Percentiles rank a stretch among this genome's conserved stretches.
Evolutionary conservation across 345 rosid genomes (phyloP).

Genomic region (Arabis hirsuta): DNA sequence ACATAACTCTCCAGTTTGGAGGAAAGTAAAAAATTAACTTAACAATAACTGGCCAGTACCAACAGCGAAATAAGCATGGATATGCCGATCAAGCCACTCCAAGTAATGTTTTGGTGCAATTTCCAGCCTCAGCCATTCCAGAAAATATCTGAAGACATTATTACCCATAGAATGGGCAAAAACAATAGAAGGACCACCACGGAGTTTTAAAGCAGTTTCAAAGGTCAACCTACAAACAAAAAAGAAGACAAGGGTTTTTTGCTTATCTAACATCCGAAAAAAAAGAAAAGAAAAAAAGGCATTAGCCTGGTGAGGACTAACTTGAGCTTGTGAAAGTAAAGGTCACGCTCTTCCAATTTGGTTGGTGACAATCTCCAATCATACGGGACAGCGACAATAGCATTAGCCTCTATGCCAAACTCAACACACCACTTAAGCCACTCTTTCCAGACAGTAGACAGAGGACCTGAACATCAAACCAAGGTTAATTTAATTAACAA

Average conservation of each 20-base stretch:
- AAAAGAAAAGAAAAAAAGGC: neutral
- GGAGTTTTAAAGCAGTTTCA: constrained; percentile 91
- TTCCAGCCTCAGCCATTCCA: constrained; percentile 98
- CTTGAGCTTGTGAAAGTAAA: constrained; percentile 97
- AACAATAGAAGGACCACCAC: constrained; percentile 92
- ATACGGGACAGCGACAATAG: constrained; percentile 92
- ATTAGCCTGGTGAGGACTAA: constrained; percentile 48
- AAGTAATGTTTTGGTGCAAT: constrained; percentile 93
- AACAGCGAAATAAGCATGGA: constrained; percentile 93
- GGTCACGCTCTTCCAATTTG: constrained; percentile 95
- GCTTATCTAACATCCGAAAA: constrained; percentile 1
- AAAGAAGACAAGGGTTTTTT: neutral
- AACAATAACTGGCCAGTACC: constrained; percentile 55
- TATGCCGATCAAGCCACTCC: constrained; percentile 91
- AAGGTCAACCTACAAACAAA: constrained; percentile 74
- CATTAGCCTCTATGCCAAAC: constrained; percentile 94
- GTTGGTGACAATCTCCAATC: constrained; percentile 98
- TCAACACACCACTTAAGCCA: constrained; percentile 99
- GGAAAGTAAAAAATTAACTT: constrained; percentile 24
- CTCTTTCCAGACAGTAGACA: constrained; percentile 98
- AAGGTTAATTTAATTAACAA: constrained; percentile 17
- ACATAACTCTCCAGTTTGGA: constrained; percentile 14
- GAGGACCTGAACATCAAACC: constrained; percentile 69
- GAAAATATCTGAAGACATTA: constrained; percentile 89
- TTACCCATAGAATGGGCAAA: constrained; percentile 99